phyloP scores from a whole-genome alignment of 2,329 filamentous ascomycete species.

The Coniochaeta sp. region DNA sequence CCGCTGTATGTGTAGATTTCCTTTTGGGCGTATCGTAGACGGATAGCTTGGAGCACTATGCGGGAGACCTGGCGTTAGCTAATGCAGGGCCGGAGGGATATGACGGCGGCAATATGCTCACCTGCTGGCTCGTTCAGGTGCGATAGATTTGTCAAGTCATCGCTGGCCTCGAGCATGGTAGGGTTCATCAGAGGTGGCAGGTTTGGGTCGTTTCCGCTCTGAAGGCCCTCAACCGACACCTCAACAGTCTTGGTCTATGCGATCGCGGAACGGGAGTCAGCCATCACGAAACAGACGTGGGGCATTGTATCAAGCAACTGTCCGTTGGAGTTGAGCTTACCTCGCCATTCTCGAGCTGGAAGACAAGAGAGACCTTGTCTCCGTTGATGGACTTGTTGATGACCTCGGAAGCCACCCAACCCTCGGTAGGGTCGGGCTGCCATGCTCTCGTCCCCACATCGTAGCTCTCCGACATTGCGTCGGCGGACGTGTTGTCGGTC shows the following conservation, averaged over 20 bases:
- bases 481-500: conserved; percentile 8
- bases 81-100: background rate
- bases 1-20: conserved; percentile 99
- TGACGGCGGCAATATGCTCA: conserved; percentile 33
- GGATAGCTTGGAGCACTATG: conserved; percentile 91
- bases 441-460: conserved; percentile 96
- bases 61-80: background rate
- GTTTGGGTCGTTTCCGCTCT: conserved; percentile 66
- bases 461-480: conserved; percentile 82
- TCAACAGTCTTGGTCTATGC: conserved; percentile 69
- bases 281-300: background rate
- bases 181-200: conserved; percentile 97
- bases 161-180: conserved; percentile 94
- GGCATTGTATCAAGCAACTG: background rate
- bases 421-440: conserved; percentile 93
- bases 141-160: conserved; percentile 94
- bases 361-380: conserved; percentile 79
- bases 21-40: conserved; percentile 93
- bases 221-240: conserved; percentile 68
- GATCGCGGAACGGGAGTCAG: background rate
- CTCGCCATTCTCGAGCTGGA: conserved; percentile 88
- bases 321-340: conserved; percentile 36
- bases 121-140: conserved; percentile 97
- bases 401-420: conserved; percentile 96
- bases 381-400: conserved; percentile 76